Evolutionary conservation across 2,329 filamentous ascomycete species (phyloP).

Genomic region (Claviceps arundinis): DNA sequence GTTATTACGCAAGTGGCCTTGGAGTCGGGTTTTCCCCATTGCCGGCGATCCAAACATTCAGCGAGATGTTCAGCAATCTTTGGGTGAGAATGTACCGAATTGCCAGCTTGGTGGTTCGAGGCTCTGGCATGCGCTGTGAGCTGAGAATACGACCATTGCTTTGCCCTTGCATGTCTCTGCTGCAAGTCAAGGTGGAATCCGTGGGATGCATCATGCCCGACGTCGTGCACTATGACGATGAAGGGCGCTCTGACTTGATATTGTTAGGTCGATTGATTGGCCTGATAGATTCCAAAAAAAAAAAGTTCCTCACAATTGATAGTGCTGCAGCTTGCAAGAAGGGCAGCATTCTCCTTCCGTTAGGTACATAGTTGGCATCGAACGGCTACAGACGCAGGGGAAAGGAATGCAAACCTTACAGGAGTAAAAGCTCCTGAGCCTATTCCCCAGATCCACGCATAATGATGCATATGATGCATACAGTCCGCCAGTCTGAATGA

Average conservation of each 20-base stretch:
- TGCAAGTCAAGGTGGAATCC: slow-evolving; percentile 4
- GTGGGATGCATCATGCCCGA: background rate
- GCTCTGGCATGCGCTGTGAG: background rate
- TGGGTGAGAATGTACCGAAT: background rate
- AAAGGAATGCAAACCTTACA: background rate
- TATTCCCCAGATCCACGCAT: background rate
- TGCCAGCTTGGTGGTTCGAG: background rate
- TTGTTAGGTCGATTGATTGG: background rate
- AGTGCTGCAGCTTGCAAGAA: background rate
- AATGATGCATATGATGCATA: background rate
- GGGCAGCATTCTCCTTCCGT: background rate
- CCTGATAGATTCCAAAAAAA: background rate
- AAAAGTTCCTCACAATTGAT: too few relatives aligned
- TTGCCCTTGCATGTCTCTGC: slow-evolving; percentile 10
- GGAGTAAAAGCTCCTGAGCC: background rate
- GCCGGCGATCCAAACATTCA: background rate
- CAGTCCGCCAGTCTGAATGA: background rate
- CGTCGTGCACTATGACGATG: background rate
- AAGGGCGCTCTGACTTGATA: background rate
- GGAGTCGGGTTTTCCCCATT: too few relatives aligned
- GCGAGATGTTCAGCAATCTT: background rate
- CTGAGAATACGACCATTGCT: background rate
- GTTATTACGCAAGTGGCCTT: too few relatives aligned
- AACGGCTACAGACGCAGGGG: background rate
- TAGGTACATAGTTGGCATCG: background rate